phyloP scores from a whole-genome alignment of 805 yeast species.

The Sugiyamaella valdiviana region DNA sequence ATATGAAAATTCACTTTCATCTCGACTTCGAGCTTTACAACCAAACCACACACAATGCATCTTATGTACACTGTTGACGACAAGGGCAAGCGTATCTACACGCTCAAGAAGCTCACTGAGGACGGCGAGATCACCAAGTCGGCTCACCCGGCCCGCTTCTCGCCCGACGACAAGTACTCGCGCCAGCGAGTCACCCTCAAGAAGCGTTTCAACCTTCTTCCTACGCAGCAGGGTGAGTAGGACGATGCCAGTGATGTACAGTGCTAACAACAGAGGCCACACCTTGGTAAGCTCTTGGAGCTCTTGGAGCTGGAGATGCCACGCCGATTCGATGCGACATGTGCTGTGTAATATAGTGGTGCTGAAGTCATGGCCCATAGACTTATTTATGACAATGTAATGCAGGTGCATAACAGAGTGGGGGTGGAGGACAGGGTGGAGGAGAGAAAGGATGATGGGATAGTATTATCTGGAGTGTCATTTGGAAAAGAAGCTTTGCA shows the following conservation, averaged over 20 bases:
- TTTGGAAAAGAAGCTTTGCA: too few relatives aligned
- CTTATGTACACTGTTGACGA: constrained; percentile 94
- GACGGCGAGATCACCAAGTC: constrained; percentile 94
- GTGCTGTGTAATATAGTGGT: too few relatives aligned
- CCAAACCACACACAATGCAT: constrained; percentile 59
- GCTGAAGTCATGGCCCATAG: too few relatives aligned
- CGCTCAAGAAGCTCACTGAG: constrained; percentile 74
- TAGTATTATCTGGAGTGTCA: too few relatives aligned
- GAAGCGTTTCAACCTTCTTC: constrained; percentile 85
- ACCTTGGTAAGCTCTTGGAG: constrained; percentile 17
- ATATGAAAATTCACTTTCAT: background rate
- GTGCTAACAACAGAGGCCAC: constrained; percentile 13
- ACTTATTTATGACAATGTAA: too few relatives aligned
- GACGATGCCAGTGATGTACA: background rate
- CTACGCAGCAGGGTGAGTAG: constrained; percentile 56
- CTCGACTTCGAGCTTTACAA: background rate
- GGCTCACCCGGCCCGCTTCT: constrained; percentile 99
- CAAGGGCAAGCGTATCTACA: constrained; percentile 94
- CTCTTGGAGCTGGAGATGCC: too few relatives aligned
- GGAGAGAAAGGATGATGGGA: too few relatives aligned
- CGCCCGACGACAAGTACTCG: constrained; percentile 99
- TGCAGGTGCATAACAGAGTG: too few relatives aligned
- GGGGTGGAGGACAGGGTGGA: too few relatives aligned
- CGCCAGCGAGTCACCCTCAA: constrained; percentile 97
- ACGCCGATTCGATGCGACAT: too few relatives aligned